These are phyloP conservation scores for Lipomyces oligophaga DNA, from an alignment of 805 yeast genomes.

Conservation along the genomic window DNA sequence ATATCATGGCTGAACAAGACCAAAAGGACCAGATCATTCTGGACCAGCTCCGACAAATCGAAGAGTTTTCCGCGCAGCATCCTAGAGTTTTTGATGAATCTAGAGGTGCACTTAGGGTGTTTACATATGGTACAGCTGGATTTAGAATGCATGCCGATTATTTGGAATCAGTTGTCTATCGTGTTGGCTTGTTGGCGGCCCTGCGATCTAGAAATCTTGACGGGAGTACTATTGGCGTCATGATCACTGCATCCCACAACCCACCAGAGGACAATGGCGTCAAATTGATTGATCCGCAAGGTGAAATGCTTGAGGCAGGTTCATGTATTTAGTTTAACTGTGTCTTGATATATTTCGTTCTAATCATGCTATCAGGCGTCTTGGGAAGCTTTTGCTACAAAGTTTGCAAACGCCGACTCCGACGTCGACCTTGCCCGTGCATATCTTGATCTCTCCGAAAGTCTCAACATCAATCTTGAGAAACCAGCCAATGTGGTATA, in stretches of 20 bases:
- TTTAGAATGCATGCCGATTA: constrained; percentile 70
- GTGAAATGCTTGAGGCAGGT: constrained; percentile 31
- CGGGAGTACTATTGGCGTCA: constrained; percentile 80
- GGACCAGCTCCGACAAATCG: constrained; percentile 12
- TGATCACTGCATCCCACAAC: constrained; percentile 63
- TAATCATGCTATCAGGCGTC: constrained; percentile 19
- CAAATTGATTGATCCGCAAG: constrained; percentile 80
- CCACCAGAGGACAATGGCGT: constrained; percentile 79
- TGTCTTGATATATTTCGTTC: neutral
- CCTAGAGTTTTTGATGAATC: constrained; percentile 45
- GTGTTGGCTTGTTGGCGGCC: constrained; percentile 78
- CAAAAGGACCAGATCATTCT: constrained; percentile 10
- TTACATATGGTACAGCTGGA: constrained; percentile 95
- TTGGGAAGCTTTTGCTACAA: constrained; percentile 86
- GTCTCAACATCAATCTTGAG: constrained; percentile 45
- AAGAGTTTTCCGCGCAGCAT: constrained; percentile 33
- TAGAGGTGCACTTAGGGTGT: too few relatives aligned
- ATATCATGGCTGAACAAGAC: constrained; percentile 14
- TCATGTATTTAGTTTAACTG: neutral
- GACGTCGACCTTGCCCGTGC: constrained; percentile 44
- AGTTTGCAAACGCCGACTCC: constrained; percentile 64
- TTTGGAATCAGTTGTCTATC: constrained; percentile 75
- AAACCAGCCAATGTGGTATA: constrained; percentile 46
- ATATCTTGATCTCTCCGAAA: constrained; percentile 41
- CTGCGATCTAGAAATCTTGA: constrained; percentile 69